phyloP scores from a whole-genome alignment of 2,329 filamentous ascomycete genomes.

The Volutella citrinella region DNA sequence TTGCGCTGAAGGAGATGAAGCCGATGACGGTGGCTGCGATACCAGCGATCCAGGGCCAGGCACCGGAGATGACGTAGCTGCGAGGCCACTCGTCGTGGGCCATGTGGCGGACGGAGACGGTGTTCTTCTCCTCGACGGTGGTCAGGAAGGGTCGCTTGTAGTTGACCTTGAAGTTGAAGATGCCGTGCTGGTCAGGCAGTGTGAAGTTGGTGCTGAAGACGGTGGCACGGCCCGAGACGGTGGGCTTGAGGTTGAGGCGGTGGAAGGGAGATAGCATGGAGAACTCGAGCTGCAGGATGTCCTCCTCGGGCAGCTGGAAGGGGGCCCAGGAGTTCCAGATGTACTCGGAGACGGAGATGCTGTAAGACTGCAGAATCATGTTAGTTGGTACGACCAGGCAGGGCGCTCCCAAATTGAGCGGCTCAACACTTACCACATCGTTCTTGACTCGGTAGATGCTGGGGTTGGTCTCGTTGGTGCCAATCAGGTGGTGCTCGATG shows the following conservation, averaged over 20 bases:
- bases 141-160: slow-evolving; percentile 94
- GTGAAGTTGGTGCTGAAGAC: slow-evolving; percentile 74
- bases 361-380: slow-evolving; percentile 64
- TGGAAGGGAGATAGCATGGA: slow-evolving; percentile 98
- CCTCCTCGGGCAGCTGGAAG: slow-evolving; percentile 66
- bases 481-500: slow-evolving; percentile 70
- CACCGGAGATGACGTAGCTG: slow-evolving; percentile 83
- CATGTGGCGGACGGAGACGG: slow-evolving; percentile 92
- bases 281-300: slow-evolving; percentile 90
- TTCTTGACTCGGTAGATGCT: slow-evolving; percentile 94
- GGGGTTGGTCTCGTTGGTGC: slow-evolving; percentile 68
- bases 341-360: slow-evolving; percentile 87
- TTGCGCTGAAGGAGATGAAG: slow-evolving; percentile 77
- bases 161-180: slow-evolving; percentile 97
- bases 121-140: slow-evolving; percentile 88
- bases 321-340: slow-evolving; percentile 69
- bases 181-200: slow-evolving; percentile 94
- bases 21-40: slow-evolving; percentile 80
- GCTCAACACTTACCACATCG: slow-evolving; percentile 84
- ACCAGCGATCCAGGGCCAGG: slow-evolving; percentile 92
- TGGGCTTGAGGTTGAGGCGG: slow-evolving; percentile 68
- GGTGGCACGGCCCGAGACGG: slow-evolving; percentile 63
- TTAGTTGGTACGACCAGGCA: slow-evolving; percentile 28
- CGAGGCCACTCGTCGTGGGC: slow-evolving; percentile 96
- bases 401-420: too few species aligned